Evolutionary conservation across 1,139 yeast species (phyloP).

Genomic region (Diutina sp.): DNA sequence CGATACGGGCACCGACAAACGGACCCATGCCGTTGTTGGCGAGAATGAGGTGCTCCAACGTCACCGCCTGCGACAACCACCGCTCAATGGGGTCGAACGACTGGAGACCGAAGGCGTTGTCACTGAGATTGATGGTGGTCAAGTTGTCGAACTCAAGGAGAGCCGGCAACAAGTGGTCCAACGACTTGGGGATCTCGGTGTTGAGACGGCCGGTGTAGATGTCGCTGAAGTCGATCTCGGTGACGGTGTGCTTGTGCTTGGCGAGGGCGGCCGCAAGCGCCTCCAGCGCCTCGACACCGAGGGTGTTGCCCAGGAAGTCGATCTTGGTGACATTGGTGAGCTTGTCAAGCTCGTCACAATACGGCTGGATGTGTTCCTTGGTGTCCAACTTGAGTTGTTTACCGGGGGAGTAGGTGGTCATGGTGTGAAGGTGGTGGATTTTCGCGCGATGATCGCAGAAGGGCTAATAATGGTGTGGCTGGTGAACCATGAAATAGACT

Average conservation of each 20-base stretch:
- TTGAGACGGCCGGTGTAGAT: constrained; percentile 89
- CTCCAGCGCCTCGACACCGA: constrained; percentile 81
- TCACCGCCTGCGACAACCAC: constrained; percentile 61
- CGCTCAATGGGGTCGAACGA: constrained; percentile 82
- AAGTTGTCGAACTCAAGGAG: constrained; percentile 57
- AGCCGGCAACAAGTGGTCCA: constrained; percentile 60
- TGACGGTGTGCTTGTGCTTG: constrained; percentile 35
- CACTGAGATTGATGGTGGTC: constrained; percentile 63
- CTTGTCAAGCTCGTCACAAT: constrained; percentile 39
- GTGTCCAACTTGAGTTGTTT: constrained; percentile 68
- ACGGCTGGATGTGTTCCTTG: constrained; percentile 58
- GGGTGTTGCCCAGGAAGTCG: constrained; percentile 86
- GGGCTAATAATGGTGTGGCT: background rate
- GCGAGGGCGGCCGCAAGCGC: constrained; percentile 51
- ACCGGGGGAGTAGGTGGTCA: constrained; percentile 23
- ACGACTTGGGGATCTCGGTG: constrained; percentile 84
- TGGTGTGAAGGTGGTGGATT: background rate
- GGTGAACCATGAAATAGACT: background rate
- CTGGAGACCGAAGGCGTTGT: constrained; percentile 93
- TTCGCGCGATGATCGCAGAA: background rate
- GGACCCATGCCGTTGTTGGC: constrained; percentile 98
- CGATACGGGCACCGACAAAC: constrained; percentile 89
- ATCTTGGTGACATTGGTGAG: constrained; percentile 35
- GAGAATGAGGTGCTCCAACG: constrained; percentile 73
- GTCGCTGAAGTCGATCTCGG: constrained; percentile 76